Evolutionary conservation across 2,329 filamentous ascomycete species (phyloP), one percentile per base, ranked within the genome.

Genomic region (Aspergillus latus): DNA sequence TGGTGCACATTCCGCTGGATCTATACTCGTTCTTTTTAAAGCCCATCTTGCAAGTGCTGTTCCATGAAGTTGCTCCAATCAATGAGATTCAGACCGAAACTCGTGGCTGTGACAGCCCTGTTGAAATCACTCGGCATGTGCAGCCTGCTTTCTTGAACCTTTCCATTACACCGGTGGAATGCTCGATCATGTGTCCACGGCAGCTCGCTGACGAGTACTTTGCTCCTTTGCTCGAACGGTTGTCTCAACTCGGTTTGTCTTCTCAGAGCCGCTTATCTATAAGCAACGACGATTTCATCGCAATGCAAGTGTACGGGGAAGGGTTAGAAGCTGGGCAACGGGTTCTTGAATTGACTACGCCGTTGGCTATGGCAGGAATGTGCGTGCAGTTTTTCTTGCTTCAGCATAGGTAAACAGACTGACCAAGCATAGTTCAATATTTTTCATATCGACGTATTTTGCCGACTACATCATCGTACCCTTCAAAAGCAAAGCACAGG

Each of bases 361-460:
- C 93, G 4, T 81, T 97, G 32, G 93, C 94, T 29, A 82, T 97
- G 70, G 93, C 93, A 49, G 90, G 91, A 65, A 94, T 97, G 82
- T 85, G 74, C 73, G 82, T 71, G 30, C 21, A 52, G 36, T 26
- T 32, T 7, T 49, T 28, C 7, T 39, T 15, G 11, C 21, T 2
- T 9, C 21, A 21, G 21, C n/a, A 4, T 5, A 26, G 21, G 39
- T 49, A 46, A 11, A 46, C 16, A 15, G 36, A 30, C 52, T 62
- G 49, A 58, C 49, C 36, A 15, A 34, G 15, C 13, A 16, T 46
- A 86, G 84, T 52, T 90, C 93, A 52, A 96, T 99, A 69, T 97
- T 97, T 80, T 97, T 97, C 82, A 96, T 97, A 72, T 97, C 93
- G 3, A 97, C 92, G 32, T 99, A 97, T 75, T 97, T 96, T 75